phyloP scores from a whole-genome alignment of 768 basidiomycete species.

The Stropharia rugosoannulata region DNA sequence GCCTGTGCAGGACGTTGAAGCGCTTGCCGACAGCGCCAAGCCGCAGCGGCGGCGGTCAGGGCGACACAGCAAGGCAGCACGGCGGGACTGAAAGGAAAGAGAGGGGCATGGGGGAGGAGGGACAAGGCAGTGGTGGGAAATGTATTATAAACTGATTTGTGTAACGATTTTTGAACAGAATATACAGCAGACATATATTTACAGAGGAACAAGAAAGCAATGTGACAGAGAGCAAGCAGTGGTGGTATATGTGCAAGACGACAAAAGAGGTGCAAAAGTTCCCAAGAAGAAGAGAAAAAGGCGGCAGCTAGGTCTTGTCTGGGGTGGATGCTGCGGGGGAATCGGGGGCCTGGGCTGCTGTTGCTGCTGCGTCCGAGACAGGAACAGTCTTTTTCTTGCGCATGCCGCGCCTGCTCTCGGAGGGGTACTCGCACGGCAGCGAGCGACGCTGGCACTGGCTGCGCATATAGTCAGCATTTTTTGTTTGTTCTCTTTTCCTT shows the following conservation, averaged over 20 bases:
- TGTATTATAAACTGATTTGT: not conserved
- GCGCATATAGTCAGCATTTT: not conserved
- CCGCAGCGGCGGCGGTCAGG: not conserved
- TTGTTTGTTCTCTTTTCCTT: too few species aligned
- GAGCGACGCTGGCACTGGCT: constrained; percentile 76
- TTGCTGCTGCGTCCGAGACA: constrained; percentile 1
- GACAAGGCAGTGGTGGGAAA: not conserved
- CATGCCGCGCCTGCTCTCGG: constrained; percentile 70
- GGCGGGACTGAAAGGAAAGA: not conserved
- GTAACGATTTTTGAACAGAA: not conserved
- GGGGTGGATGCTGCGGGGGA: constrained; percentile 13
- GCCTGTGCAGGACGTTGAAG: constrained; percentile 39
- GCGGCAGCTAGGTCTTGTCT: not conserved
- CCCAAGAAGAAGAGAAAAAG: not conserved
- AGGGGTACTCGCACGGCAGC: constrained; percentile 70
- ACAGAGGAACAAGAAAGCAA: not conserved
- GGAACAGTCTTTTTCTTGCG: constrained; percentile 43
- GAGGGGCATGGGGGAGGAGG: not conserved
- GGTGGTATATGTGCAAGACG: not conserved
- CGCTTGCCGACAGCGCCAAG: not conserved
- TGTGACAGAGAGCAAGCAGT: not conserved
- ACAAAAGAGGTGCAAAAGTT: not conserved
- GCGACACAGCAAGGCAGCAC: not conserved
- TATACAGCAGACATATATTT: not conserved
- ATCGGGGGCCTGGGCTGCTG: constrained; percentile 2